Base-by-base conservation (phyloP, 2,329 filamentous ascomycete species). In the Gaeumannomyces tritici region DNA sequence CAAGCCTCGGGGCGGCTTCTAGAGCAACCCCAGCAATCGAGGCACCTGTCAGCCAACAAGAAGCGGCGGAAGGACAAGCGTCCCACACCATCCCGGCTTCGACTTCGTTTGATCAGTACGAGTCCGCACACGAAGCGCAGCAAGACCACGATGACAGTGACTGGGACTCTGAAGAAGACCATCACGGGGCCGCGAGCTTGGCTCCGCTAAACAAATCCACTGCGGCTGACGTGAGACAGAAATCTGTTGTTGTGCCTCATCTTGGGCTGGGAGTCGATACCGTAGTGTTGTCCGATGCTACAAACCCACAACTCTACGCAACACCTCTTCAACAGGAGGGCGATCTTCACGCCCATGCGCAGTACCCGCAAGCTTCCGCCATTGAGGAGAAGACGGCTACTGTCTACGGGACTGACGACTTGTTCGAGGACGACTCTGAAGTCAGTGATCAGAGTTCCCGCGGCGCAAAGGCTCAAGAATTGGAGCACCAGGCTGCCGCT, bases 371-470 rank as follows among this genome's bases (percentile, higher is more conserved):
- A 42, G 35, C 35, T 27, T 65, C 65, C n/a, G 66, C 66, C 27
- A 51, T 24, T 27, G 42, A 33, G 11, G 71, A 73, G 21, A 68
- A 72, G 51, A 68, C 69, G 1, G 67, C 67, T n/a, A 75, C 73
- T 0, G 72, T 74, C 8, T 66, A 73, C 11, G 74, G 73, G 8
- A 67, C 73, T 8, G 71, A 75, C 11, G 66, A 69, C 18, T 66
- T 75, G 15, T 75, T 75, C 57, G 73, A 75, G 2, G 64, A 66
- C 47, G 64, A 65, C 31, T 54, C 24, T n/a, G 59, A 60, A 51
- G 42, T 7, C 42, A 51, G 42, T n/a, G 59, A 60, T 7, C 35
- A 29, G 28, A 60, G 59, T 27, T 13, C 42, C 1, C 42, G 3
- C 21, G n/a, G 42, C 21, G 18, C n/a, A n/a, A 51, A 24, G 42